phyloP scores from a whole-genome alignment of 371 early-diverging fungal genomes.

The Mortierella sp. region DNA sequence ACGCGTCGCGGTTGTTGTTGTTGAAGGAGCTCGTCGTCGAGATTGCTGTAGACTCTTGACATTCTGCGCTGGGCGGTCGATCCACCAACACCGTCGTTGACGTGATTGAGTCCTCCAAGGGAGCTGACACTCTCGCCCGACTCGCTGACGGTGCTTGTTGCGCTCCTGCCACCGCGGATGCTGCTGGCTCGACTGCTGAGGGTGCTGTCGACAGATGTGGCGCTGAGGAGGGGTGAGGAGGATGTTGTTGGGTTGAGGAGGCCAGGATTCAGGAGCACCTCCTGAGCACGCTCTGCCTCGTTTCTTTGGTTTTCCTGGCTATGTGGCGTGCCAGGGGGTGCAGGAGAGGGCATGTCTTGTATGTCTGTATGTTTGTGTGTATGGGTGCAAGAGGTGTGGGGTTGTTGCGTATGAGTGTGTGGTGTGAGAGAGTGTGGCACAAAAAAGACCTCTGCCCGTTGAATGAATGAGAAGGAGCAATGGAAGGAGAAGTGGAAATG shows the following conservation, averaged over 20 bases:
- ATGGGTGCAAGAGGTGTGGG: background rate
- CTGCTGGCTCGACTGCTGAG: conserved; percentile 37
- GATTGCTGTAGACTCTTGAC: conserved; percentile 31
- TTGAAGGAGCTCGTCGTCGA: conserved; percentile 5
- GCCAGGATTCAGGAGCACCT: background rate
- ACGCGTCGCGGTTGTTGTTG: background rate
- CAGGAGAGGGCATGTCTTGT: background rate
- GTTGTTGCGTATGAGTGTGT: background rate
- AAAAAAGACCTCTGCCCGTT: background rate
- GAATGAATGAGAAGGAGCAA: background rate
- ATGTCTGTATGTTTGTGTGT: background rate
- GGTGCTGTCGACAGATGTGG: background rate
- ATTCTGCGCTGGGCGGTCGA: conserved; percentile 41
- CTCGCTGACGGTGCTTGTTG: conserved; percentile 23
- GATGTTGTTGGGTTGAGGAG: background rate
- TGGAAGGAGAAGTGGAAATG: too few species aligned
- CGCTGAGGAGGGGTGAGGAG: conserved; percentile 1
- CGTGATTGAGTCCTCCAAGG: conserved; percentile 51
- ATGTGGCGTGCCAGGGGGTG: background rate
- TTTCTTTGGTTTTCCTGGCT: background rate
- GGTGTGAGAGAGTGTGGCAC: background rate
- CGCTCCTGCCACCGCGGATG: conserved; percentile 11
- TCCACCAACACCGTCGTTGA: conserved; percentile 48
- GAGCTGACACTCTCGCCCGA: conserved; percentile 38
- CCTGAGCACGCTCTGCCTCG: background rate